phyloP scores from a whole-genome alignment of 495 filamentous ascomycete genomes.

The Choiromyces venosus region DNA sequence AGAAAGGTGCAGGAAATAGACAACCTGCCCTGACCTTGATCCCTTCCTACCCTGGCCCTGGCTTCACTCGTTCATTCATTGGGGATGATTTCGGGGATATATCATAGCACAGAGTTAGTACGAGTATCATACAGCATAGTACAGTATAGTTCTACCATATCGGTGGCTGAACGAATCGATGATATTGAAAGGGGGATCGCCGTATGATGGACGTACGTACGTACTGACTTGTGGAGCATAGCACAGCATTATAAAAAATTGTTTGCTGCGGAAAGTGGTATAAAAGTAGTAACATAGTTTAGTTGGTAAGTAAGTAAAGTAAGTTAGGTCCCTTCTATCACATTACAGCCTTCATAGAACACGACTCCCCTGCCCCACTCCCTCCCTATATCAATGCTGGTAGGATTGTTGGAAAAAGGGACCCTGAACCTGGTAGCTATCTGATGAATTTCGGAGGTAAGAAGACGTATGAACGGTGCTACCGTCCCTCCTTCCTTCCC shows the following conservation, averaged over 20 bases:
- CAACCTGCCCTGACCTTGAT: background rate
- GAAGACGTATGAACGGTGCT: background rate
- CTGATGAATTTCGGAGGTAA: background rate
- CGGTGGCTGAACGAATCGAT: no score
- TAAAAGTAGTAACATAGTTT: background rate
- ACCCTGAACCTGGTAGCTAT: background rate
- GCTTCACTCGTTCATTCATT: no score
- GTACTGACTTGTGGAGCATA: no score
- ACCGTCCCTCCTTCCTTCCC: background rate
- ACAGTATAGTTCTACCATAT: background rate
- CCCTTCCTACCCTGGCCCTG: background rate
- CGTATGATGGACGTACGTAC: background rate
- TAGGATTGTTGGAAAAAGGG: background rate
- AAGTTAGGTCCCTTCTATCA: background rate
- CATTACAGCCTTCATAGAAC: background rate
- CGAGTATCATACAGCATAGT: no score
- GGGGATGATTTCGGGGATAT: background rate
- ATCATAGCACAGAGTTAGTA: background rate
- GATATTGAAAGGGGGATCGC: background rate
- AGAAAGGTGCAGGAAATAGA: background rate
- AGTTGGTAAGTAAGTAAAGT: no score
- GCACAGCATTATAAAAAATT: background rate
- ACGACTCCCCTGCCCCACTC: slow-evolving; percentile 1
- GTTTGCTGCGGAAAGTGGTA: slow-evolving; percentile 1
- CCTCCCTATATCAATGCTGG: no score